phyloP scores from a whole-genome alignment of 495 filamentous ascomycete genomes.

The Aspergillus saccharolyticus region DNA sequence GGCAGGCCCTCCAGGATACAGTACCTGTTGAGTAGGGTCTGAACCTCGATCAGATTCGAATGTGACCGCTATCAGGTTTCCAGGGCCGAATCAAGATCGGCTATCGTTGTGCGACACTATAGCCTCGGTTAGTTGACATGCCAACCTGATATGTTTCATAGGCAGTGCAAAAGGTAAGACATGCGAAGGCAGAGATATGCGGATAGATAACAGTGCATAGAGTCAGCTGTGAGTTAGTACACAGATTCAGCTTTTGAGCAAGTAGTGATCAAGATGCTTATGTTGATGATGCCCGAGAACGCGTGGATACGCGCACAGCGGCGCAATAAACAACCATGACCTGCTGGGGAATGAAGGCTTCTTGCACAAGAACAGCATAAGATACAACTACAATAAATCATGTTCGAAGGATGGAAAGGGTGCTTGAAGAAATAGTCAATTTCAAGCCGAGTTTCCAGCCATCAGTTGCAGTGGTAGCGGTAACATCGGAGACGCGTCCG shows the following conservation, averaged over 20 bases:
- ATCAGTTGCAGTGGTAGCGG: conserved; percentile 2
- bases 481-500: conserved; percentile 30
- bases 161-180: background rate
- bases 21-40: conserved; percentile 4
- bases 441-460: background rate
- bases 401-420: background rate
- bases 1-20: background rate
- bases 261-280: background rate
- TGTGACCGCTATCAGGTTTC: background rate
- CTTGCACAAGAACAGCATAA: background rate
- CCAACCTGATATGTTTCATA: background rate
- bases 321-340: conserved; percentile 15
- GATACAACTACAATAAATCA: background rate
- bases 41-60: background rate
- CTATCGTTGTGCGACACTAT: background rate
- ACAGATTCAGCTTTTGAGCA: background rate
- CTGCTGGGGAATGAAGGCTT: background rate
- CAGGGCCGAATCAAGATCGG: background rate
- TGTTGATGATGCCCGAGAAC: conserved; percentile 15
- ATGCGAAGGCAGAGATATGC: background rate
- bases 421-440: background rate
- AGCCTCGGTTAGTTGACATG: background rate
- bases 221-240: background rate
- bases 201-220: background rate
- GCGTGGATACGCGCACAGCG: conserved; percentile 29